These are phyloP conservation scores for Colletotrichum caudatum DNA, from an alignment of 2,329 filamentous ascomycete genomes.

Conservation along the genomic window DNA sequence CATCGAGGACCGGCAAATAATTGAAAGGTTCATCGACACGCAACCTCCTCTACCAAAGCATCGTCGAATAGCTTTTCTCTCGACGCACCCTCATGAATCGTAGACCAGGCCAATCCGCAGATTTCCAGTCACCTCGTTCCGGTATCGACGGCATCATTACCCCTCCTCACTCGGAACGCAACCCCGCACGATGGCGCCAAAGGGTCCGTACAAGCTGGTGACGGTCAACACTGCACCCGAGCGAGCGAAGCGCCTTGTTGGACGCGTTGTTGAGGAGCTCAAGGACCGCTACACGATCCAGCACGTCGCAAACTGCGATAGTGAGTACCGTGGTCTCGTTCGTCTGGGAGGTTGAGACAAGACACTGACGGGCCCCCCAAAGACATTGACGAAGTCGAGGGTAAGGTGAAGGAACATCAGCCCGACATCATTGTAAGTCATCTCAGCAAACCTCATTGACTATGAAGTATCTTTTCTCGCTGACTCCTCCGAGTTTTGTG, in stretches of 20 bases:
- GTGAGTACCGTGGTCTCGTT: conserved; percentile 54
- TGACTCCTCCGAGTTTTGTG: conserved; percentile 62
- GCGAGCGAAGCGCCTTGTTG: conserved; percentile 71
- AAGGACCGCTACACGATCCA: conserved; percentile 74
- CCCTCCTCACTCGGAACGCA: not conserved
- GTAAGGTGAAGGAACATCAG: conserved; percentile 58
- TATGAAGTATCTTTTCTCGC: not conserved
- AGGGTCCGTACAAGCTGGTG: conserved; percentile 72
- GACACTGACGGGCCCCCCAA: conserved; percentile 12
- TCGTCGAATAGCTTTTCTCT: too few relatives aligned
- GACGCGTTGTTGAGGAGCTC: conserved; percentile 69
- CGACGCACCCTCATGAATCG: too few relatives aligned
- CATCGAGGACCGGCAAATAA: not conserved
- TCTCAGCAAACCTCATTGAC: too few relatives aligned
- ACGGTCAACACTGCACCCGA: conserved; percentile 78
- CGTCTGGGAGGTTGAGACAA: not conserved
- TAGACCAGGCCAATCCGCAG: too few relatives aligned
- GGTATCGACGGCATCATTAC: not conserved
- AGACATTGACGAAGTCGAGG: conserved; percentile 68
- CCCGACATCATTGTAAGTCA: conserved; percentile 48
- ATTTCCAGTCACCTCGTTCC: not conserved
- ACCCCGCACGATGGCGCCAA: conserved; percentile 49
- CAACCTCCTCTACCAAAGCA: not conserved
- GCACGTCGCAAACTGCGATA: conserved; percentile 71
- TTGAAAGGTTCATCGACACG: not conserved